A percentile compares a stretch with the other conserved stretches of the same genome.
Conservation (phyloP, 2,329 filamentous ascomycete genomes). For the Dryadomyces sulphureus region DNA sequence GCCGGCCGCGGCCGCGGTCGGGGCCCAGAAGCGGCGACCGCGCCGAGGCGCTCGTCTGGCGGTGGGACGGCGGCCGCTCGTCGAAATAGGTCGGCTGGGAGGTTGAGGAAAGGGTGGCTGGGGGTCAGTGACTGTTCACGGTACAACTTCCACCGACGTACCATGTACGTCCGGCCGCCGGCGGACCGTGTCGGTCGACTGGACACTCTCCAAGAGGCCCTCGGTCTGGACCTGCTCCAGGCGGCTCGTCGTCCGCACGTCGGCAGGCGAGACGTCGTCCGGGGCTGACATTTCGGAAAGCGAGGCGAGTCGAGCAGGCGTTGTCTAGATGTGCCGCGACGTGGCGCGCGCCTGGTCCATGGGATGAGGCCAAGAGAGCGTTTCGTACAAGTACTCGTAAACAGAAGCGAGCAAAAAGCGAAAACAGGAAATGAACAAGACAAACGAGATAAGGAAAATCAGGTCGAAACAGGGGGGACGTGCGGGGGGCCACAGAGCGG, state of each 20-base stretch:
- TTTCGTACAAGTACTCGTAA: not conserved
- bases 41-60: conserved; percentile 19
- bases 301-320: too few species aligned
- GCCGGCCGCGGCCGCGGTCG: conserved; percentile 35
- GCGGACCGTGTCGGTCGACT: conserved; percentile 45
- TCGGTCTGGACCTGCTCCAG: conserved; percentile 14
- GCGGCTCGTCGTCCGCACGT: conserved; percentile 1
- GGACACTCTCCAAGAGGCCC: conserved; percentile 36
- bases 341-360: not conserved
- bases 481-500: too few species aligned
- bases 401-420: not conserved
- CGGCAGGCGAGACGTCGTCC: conserved; percentile 3
- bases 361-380: not conserved
- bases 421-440: conserved; percentile 5
- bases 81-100: conserved; percentile 2
- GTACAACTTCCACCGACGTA: too few species aligned
- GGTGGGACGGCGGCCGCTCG: conserved; percentile 13
- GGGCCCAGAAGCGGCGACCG: conserved; percentile 30
- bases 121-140: too few species aligned
- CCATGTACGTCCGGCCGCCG: conserved; percentile 44
- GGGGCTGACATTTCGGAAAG: too few species aligned
- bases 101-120: not conserved
- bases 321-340: too few species aligned
- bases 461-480: not conserved
- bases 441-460: conserved; percentile 5